Evolutionary conservation across 768 basidiomycete genomes (phyloP).

Genomic region (Porpolomopsis calyptriformis): DNA sequence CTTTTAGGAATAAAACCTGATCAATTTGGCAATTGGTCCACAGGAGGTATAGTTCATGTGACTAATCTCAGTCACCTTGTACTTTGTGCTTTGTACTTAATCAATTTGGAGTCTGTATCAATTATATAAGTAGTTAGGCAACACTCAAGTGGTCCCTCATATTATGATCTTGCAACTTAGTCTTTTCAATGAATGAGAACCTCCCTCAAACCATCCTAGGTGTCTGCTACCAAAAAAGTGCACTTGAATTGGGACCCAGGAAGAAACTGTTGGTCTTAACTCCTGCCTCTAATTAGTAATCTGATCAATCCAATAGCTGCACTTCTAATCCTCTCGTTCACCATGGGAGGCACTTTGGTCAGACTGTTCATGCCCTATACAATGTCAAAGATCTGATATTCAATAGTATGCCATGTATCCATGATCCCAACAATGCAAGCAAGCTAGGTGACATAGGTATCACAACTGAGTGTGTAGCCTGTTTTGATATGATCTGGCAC

Average conservation of each 20-base stretch:
- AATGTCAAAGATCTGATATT: conserved; percentile 12
- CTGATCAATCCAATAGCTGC: background rate
- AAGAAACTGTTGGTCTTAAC: background rate
- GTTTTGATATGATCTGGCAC: background rate
- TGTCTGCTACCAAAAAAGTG: background rate
- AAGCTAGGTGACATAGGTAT: conserved; percentile 6
- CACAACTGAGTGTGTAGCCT: conserved; percentile 1
- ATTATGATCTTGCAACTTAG: background rate
- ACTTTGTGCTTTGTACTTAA: no score
- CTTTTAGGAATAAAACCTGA: no score
- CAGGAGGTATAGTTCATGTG: no score
- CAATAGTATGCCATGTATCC: conserved; percentile 10
- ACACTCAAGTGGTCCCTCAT: background rate
- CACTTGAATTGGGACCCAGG: background rate
- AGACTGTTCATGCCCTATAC: conserved; percentile 4
- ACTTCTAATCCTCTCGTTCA: conserved; percentile 13
- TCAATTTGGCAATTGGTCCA: no score
- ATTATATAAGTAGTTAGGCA: background rate
- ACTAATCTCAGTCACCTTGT: no score
- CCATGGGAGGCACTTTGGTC: conserved; percentile 17
- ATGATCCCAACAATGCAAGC: background rate
- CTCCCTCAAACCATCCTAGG: background rate
- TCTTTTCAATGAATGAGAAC: background rate
- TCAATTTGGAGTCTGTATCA: no score
- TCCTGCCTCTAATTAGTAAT: background rate